Conservation (phyloP, 176 grass and related monocot genomes). For the Pontederia paniculata region DNA sequence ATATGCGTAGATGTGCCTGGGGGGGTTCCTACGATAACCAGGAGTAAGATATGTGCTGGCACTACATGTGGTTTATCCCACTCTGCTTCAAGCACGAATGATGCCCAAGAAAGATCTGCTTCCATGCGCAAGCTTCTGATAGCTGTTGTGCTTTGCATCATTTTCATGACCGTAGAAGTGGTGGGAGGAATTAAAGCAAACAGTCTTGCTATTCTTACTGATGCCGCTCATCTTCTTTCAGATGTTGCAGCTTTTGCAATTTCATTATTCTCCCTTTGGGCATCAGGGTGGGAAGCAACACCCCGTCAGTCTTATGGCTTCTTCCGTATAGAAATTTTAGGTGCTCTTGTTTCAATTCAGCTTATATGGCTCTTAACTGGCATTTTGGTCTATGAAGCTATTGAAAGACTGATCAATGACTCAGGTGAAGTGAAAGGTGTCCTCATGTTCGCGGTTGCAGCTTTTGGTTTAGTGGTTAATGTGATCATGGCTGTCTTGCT, state of each 20-base stretch:
- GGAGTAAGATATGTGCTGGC: conserved; percentile 3
- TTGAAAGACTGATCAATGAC: conserved; percentile 3
- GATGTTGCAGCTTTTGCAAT: conserved; percentile 7
- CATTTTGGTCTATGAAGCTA: conserved; percentile 10
- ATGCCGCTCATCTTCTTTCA: conserved; percentile 5
- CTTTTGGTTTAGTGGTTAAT: conserved; percentile 8
- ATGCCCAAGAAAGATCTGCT: conserved; percentile 3
- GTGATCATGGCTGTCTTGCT: conserved; percentile 5
- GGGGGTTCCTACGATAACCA: not conserved
- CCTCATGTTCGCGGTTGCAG: conserved; percentile 6
- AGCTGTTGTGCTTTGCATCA: not conserved
- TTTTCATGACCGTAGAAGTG: conserved; percentile 3
- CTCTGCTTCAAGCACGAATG: not conserved
- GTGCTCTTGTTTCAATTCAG: conserved; percentile 6
- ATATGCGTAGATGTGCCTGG: not conserved
- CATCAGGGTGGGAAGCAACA: conserved; percentile 9
- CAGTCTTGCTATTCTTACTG: conserved; percentile 5
- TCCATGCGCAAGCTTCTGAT: conserved; percentile 1
- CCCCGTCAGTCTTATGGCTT: conserved; percentile 8
- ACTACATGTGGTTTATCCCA: not conserved
- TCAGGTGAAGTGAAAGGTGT: conserved; percentile 1
- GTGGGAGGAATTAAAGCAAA: conserved; percentile 10
- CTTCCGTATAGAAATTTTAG: conserved; percentile 5
- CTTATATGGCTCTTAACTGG: conserved; percentile 13
- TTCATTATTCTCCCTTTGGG: conserved; percentile 8